phyloP scores from a whole-genome alignment of 305 asterid species.

The Fraxinus sp. region DNA sequence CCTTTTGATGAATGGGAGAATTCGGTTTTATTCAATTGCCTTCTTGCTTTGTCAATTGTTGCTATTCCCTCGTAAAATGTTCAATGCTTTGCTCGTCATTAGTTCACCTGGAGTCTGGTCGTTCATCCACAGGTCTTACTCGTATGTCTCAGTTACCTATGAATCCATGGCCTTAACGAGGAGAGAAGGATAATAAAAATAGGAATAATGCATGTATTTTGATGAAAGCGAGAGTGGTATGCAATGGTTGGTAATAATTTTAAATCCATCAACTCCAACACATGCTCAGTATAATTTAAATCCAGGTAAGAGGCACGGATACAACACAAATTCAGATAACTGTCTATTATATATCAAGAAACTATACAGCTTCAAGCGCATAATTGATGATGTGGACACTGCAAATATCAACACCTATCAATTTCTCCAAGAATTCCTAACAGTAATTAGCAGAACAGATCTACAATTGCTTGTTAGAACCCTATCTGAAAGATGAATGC shows the following conservation, averaged over 20 bases:
- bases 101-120: background rate
- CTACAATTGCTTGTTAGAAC: slow-evolving; percentile 34
- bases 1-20: background rate
- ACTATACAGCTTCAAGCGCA: background rate
- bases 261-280: background rate
- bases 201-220: background rate
- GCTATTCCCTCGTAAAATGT: background rate
- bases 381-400: background rate
- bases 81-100: background rate
- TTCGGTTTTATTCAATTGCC: background rate
- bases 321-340: background rate
- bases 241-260: background rate
- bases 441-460: slow-evolving; percentile 28
- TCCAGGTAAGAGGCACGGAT: background rate
- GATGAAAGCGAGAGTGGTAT: background rate
- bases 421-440: slow-evolving; percentile 31
- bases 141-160: background rate
- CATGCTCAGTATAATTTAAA: background rate
- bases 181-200: background rate
- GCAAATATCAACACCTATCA: slow-evolving; percentile 11
- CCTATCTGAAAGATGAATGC: slow-evolving; percentile 7
- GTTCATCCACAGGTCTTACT: background rate
- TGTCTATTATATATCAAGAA: background rate
- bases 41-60: background rate
- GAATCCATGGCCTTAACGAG: background rate